A percentile compares a stretch with the other conserved stretches of the same genome.
phyloP scores from a whole-genome alignment of 306 rosid genomes.

The Acmispon strigosus region DNA sequence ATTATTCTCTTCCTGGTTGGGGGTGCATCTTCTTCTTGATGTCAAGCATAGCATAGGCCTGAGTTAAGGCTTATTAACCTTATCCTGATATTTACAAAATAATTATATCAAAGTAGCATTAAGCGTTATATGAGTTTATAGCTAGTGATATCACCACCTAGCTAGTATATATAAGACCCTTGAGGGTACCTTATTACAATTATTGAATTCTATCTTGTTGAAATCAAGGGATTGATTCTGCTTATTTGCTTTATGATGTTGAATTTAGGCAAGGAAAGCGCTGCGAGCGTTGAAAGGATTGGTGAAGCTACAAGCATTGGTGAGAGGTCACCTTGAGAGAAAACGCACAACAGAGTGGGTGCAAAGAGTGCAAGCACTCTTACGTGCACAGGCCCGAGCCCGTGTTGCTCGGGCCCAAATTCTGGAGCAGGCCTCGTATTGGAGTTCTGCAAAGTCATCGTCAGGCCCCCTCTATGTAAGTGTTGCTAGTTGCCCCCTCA shows the following conservation, averaged over 20 bases:
- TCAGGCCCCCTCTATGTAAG: constrained; percentile 42
- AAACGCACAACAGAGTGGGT: constrained; percentile 57
- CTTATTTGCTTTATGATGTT: not conserved
- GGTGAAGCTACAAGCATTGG: constrained; percentile 82
- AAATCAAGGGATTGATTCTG: not conserved
- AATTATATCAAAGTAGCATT: not conserved
- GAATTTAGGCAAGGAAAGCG: constrained; percentile 71
- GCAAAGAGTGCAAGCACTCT: constrained; percentile 47
- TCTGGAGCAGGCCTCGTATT: constrained; percentile 16
- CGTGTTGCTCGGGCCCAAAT: constrained; percentile 35
- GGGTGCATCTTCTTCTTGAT: not conserved
- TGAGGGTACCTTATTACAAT: not conserved
- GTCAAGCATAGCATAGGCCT: not conserved
- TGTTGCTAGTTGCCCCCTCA: not conserved
- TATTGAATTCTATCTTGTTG: not conserved
- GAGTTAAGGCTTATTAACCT: not conserved
- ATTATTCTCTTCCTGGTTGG: not conserved
- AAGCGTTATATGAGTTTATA: not conserved
- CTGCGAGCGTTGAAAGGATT: constrained; percentile 75
- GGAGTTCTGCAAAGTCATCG: constrained; percentile 32
- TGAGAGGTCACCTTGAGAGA: constrained; percentile 77
- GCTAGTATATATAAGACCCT: not conserved
- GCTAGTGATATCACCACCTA: not conserved
- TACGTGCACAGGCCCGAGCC: constrained; percentile 50
- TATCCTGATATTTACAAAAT: not conserved